Conservation (phyloP, 139 green algal species). For the Tetraselmis chui region DNA sequence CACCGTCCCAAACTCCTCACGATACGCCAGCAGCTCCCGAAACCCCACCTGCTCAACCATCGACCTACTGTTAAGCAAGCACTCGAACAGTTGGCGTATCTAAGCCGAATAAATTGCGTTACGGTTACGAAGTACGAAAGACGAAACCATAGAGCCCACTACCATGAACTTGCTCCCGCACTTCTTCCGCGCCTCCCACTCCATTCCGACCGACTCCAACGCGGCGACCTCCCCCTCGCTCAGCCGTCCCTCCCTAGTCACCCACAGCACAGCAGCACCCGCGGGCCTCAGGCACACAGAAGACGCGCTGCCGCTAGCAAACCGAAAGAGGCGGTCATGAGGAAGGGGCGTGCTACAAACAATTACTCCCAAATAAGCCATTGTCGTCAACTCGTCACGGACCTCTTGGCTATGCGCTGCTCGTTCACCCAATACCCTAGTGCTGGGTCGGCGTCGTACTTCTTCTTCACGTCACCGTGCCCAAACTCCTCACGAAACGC, state of each 20-base stretch:
- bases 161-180: constrained; percentile 10
- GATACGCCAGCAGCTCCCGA: constrained; percentile 2
- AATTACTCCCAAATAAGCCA: too few relatives aligned
- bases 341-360: too few relatives aligned
- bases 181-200: background rate
- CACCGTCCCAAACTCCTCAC: background rate
- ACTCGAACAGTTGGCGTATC: too few relatives aligned
- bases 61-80: too few relatives aligned
- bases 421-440: constrained; percentile 13
- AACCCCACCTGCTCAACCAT: background rate
- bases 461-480: constrained; percentile 13
- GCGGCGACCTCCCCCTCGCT: background rate
- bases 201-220: constrained; percentile 1
- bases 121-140: too few relatives aligned
- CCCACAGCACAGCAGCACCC: background rate
- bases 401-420: constrained; percentile 2
- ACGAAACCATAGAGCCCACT: too few relatives aligned
- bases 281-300: too few relatives aligned
- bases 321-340: too few relatives aligned
- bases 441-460: constrained; percentile 3
- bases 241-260: constrained; percentile 1
- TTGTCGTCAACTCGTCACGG: too few relatives aligned
- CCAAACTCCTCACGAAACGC: background rate
- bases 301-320: too few relatives aligned
- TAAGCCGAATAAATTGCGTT: too few relatives aligned